These are phyloP conservation scores for Tubosaeta sp. DNA, from an alignment of 768 basidiomycete species.

Conservation along the genomic window DNA sequence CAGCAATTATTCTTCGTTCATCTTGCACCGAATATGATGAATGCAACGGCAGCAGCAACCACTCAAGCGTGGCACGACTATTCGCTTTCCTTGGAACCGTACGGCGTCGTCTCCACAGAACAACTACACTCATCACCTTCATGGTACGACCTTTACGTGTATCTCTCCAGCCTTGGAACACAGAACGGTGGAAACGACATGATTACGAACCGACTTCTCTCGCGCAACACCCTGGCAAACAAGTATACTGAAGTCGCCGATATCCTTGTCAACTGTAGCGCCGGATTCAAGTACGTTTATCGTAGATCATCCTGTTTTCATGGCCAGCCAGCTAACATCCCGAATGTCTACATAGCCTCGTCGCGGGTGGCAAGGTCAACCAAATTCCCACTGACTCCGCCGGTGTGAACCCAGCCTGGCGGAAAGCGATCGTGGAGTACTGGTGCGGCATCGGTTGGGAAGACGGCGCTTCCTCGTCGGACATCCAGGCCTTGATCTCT, in stretches of 20 bases:
- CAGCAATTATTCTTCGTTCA: conserved; percentile 14
- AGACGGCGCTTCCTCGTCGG: conserved; percentile 16
- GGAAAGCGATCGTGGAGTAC: conserved; percentile 37
- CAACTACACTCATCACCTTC: not conserved
- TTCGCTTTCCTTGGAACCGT: conserved; percentile 8
- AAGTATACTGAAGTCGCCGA: conserved; percentile 5
- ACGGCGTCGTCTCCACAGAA: conserved; percentile 3
- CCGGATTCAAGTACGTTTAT: conserved; percentile 5
- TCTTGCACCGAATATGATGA: conserved; percentile 34
- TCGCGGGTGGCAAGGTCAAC: conserved; percentile 43
- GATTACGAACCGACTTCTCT: conserved; percentile 8
- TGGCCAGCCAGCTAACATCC: too few species aligned
- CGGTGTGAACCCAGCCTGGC: conserved; percentile 47
- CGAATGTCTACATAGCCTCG: too few species aligned
- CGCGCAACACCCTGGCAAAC: conserved; percentile 8
- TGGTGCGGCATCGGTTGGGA: conserved; percentile 19
- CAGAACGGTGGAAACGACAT: too few species aligned
- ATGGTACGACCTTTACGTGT: conserved; percentile 7
- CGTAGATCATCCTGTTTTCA: too few species aligned
- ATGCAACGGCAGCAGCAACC: conserved; percentile 34
- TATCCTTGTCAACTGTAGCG: conserved; percentile 5
- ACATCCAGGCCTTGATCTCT: conserved; percentile 12
- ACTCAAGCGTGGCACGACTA: too few species aligned
- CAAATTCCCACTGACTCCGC: conserved; percentile 33
- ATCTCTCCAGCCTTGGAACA: too few species aligned